These are phyloP conservation scores for Emmonsia crescens DNA, from an alignment of 2,329 filamentous ascomycete species.

Conservation along the genomic window DNA sequence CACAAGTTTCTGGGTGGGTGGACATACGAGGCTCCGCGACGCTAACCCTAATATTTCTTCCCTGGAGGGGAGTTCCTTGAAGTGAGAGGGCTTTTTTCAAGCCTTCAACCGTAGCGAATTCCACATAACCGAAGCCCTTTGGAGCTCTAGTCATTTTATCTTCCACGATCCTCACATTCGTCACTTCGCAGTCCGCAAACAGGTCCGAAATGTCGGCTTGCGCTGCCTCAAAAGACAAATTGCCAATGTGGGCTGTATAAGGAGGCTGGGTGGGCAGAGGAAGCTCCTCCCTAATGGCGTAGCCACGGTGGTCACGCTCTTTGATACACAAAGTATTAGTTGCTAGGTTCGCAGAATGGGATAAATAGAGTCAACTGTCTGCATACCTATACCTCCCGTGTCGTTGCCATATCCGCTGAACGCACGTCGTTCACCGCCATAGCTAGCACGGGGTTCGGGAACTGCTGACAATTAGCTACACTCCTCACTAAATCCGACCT, in stretches of 20 bases:
- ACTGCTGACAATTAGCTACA: conserved; percentile 16
- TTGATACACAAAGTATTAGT: conserved; percentile 4
- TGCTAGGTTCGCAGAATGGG: conserved; percentile 8
- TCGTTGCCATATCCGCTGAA: conserved; percentile 34
- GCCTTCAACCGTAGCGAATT: conserved; percentile 79
- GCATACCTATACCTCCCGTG: conserved; percentile 29
- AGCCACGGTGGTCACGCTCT: conserved; percentile 25
- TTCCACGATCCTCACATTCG: conserved; percentile 90
- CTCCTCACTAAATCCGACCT: not conserved
- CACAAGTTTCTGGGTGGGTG: not conserved
- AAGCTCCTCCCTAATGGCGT: conserved; percentile 51
- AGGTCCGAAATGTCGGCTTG: conserved; percentile 73
- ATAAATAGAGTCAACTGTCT: not conserved
- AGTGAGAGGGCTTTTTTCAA: conserved; percentile 81
- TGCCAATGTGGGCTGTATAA: conserved; percentile 91
- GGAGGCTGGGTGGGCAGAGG: conserved; percentile 87
- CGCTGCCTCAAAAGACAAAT: conserved; percentile 90
- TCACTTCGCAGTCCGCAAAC: conserved; percentile 73
- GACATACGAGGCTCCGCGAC: conserved; percentile 93
- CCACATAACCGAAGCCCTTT: conserved; percentile 97
- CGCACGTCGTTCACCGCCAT: conserved; percentile 40
- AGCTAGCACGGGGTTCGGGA: conserved; percentile 35
- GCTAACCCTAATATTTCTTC: conserved; percentile 82
- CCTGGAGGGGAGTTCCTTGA: conserved; percentile 73
- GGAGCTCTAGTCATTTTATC: conserved; percentile 88